These are phyloP conservation scores for Paraconiothyrium sp. DNA, from an alignment of 2,329 filamentous ascomycete species.

Conservation along the genomic window DNA sequence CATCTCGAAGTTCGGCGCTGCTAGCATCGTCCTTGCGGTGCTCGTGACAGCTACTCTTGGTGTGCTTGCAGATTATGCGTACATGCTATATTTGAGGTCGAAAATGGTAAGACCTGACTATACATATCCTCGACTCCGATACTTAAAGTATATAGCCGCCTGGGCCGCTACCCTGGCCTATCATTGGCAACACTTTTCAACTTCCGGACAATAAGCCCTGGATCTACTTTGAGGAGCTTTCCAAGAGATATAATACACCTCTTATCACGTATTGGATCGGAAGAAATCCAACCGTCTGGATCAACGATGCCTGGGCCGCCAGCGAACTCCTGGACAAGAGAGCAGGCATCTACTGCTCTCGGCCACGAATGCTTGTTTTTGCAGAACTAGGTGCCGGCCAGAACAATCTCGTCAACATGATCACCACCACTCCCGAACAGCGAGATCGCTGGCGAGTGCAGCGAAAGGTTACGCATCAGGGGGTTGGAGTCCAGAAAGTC, in stretches of 20 bases:
- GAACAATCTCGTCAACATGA: slow-evolving; percentile 48
- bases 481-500: slow-evolving; percentile 60
- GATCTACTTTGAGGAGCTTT: slow-evolving; percentile 66
- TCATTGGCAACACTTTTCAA: slow-evolving; percentile 66
- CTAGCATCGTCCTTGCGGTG: slow-evolving; percentile 33
- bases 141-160: slow-evolving; percentile 55
- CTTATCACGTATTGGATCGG: slow-evolving; percentile 66
- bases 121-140: background rate
- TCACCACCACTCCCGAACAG: slow-evolving; percentile 40
- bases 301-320: slow-evolving; percentile 59
- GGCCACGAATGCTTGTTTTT: slow-evolving; percentile 59
- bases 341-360: slow-evolving; percentile 62
- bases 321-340: slow-evolving; percentile 64
- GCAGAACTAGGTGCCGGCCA: slow-evolving; percentile 50
- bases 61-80: slow-evolving; percentile 56
- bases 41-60: slow-evolving; percentile 34
- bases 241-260: slow-evolving; percentile 59
- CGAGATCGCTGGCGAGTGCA: slow-evolving; percentile 44
- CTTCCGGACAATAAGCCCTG: slow-evolving; percentile 66
- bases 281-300: slow-evolving; percentile 50
- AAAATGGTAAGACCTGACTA: slow-evolving; percentile 54
- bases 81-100: slow-evolving; percentile 61
- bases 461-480: slow-evolving; percentile 47
- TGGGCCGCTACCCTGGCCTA: slow-evolving; percentile 63
- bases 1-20: slow-evolving; percentile 42